These are phyloP conservation scores for Phytophthora palmivora DNA, from an alignment of 352 stramenopile genomes.

Conservation along the genomic window DNA sequence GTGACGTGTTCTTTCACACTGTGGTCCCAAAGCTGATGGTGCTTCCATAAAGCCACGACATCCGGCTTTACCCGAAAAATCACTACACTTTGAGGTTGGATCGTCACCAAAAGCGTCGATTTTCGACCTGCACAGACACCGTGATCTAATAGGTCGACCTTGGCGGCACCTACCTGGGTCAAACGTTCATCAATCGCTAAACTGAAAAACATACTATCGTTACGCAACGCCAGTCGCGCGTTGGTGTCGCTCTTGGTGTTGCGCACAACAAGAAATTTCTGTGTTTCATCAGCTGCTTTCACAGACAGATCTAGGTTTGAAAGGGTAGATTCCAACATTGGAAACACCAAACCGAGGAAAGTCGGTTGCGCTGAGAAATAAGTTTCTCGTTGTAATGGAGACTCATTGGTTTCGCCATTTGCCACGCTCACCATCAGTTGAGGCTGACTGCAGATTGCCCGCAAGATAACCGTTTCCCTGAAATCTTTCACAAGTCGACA, in stretches of 20 bases:
- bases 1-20: conserved; percentile 90
- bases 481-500: conserved; percentile 91
- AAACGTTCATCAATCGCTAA: conserved; percentile 60
- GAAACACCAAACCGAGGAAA: conserved; percentile 86
- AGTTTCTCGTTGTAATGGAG: conserved; percentile 32
- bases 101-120: conserved; percentile 71
- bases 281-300: conserved; percentile 41
- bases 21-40: conserved; percentile 88
- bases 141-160: conserved; percentile 73
- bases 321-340: conserved; percentile 75
- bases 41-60: conserved; percentile 69
- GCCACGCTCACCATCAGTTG: conserved; percentile 79
- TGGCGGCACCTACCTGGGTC: conserved; percentile 45
- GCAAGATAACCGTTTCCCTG: conserved; percentile 81
- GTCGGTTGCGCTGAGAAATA: conserved; percentile 63
- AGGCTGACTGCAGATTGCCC: conserved; percentile 79
- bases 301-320: conserved; percentile 41
- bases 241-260: conserved; percentile 76
- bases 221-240: conserved; percentile 76
- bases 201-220: conserved; percentile 89
- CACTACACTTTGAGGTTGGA: conserved; percentile 59
- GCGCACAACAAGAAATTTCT: conserved; percentile 81
- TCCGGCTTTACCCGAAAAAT: conserved; percentile 82
- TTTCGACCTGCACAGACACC: conserved; percentile 72
- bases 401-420: conserved; percentile 49